Percentiles rank a stretch among this genome's conserved stretches.
phyloP scores from a whole-genome alignment of 192 early-diverging fungal species.

The Coemansia sp. region DNA sequence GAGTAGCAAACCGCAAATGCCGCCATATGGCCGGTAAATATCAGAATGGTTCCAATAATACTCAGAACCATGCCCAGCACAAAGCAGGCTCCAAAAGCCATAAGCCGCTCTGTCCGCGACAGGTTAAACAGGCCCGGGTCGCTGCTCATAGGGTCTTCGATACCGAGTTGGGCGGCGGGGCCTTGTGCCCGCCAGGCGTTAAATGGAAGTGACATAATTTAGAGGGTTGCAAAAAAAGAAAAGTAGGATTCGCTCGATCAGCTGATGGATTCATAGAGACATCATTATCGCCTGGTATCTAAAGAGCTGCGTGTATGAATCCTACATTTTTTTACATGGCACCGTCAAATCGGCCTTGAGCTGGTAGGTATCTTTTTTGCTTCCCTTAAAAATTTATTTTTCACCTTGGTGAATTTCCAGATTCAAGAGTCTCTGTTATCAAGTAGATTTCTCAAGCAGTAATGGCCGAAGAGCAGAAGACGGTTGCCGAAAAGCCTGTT shows the following conservation, averaged over 20 bases:
- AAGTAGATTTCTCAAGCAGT: constrained; percentile 10
- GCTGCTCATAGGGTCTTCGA: constrained; percentile 44
- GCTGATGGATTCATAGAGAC: too few species aligned
- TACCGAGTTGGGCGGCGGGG: constrained; percentile 20
- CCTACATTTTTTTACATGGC: too few species aligned
- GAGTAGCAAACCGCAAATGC: constrained; percentile 90
- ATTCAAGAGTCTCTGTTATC: background rate
- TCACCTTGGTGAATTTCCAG: constrained; percentile 3
- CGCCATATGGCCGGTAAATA: constrained; percentile 58
- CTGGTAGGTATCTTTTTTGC: background rate
- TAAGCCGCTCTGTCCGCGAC: constrained; percentile 47
- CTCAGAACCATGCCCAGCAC: constrained; percentile 76
- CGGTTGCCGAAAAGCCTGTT: constrained; percentile 3
- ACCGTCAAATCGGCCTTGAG: too few species aligned
- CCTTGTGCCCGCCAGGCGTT: constrained; percentile 27
- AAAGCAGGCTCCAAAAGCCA: constrained; percentile 62
- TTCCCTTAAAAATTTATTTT: background rate
- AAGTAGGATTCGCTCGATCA: background rate
- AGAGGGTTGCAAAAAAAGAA: background rate
- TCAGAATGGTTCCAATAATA: constrained; percentile 62
- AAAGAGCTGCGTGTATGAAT: too few species aligned
- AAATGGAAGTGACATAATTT: constrained; percentile 47
- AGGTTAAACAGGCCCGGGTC: constrained; percentile 49
- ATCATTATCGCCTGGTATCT: too few species aligned
- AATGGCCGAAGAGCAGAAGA: constrained; percentile 49